Evolutionary conservation across 2,329 filamentous ascomycete genomes (phyloP).

Genomic region (Cladosporium austrohemisphaericum): DNA sequence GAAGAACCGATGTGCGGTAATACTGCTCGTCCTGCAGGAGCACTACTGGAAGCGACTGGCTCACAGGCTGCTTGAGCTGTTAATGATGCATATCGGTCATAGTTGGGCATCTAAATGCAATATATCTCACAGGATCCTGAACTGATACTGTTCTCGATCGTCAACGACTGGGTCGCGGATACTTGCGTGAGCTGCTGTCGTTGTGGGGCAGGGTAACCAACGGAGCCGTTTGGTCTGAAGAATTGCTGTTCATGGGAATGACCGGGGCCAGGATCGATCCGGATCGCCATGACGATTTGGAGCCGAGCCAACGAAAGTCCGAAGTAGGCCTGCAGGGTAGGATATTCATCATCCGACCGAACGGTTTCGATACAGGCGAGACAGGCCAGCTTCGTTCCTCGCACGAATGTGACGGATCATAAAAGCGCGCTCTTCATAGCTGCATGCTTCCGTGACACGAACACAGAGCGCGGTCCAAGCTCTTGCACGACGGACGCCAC

Average conservation of each 20-base stretch:
- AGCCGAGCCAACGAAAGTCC: too few species aligned
- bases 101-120: too few species aligned
- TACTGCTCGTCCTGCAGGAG: too few species aligned
- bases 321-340: too few species aligned
- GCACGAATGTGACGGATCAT: background rate
- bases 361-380: too few species aligned
- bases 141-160: background rate
- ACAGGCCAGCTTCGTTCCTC: too few species aligned
- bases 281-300: too few species aligned
- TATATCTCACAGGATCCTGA: too few species aligned
- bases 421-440: background rate
- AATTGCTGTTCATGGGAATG: background rate
- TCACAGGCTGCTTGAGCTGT: background rate
- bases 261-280: too few species aligned
- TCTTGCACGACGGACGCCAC: slow-evolving; percentile 6
- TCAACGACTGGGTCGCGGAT: background rate
- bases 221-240: background rate
- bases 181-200: slow-evolving; percentile 7
- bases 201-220: background rate
- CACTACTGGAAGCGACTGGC: too few species aligned
- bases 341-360: too few species aligned
- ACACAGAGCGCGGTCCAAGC: slow-evolving; percentile 1
- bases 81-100: too few species aligned
- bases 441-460: background rate
- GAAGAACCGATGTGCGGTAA: background rate